Conservation (phyloP, 768 basidiomycete genomes). For the Cystofilobasidium macerans region DNA sequence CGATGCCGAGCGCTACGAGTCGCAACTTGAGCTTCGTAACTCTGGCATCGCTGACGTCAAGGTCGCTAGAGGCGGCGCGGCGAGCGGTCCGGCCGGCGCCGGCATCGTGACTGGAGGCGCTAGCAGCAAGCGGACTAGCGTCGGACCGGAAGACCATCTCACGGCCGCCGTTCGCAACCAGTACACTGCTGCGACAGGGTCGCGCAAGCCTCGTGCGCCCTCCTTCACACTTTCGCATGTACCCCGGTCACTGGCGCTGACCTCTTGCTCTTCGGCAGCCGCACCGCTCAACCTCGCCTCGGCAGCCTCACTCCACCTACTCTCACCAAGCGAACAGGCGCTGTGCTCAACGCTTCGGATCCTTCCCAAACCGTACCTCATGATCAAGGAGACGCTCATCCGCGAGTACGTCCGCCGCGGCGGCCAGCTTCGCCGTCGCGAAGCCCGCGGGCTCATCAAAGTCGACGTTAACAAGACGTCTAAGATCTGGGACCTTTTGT, state of each 20-base stretch:
- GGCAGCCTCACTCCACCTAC: constrained; percentile 75
- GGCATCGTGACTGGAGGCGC: not conserved
- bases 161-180: not conserved
- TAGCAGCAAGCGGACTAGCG: not conserved
- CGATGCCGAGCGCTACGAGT: constrained; percentile 90
- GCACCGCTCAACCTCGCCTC: constrained; percentile 78
- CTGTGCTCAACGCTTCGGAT: constrained; percentile 84
- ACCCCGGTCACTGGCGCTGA: not conserved
- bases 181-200: constrained; percentile 1
- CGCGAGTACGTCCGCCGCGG: constrained; percentile 83
- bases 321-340: constrained; percentile 73
- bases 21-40: constrained; percentile 40
- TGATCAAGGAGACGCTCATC: constrained; percentile 88
- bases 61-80: not conserved
- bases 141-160: not conserved
- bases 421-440: constrained; percentile 74
- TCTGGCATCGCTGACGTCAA: constrained; percentile 6
- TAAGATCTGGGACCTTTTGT: constrained; percentile 84
- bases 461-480: constrained; percentile 89
- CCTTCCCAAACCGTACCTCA: constrained; percentile 85
- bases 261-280: constrained; percentile 7
- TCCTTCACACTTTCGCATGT: not conserved
- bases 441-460: constrained; percentile 65
- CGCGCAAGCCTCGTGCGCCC: constrained; percentile 24
- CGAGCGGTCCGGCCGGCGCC: not conserved